Percentiles rank a stretch among this genome's conserved stretches.
These are phyloP conservation scores for Nitzschia putrida DNA, from an alignment of 108 stramenopile genomes.

Conservation along the genomic window DNA sequence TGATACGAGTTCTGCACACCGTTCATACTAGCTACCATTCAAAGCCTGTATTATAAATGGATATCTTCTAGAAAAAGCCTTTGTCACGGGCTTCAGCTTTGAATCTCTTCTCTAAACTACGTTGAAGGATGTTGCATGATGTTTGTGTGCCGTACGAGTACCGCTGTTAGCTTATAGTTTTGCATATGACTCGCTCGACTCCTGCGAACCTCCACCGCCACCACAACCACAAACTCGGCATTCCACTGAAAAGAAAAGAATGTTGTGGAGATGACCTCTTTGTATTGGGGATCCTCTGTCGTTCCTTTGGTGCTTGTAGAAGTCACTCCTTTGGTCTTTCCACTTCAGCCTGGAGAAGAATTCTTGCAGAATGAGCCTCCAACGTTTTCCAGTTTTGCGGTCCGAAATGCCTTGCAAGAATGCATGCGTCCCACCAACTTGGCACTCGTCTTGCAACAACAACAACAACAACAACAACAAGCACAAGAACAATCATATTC, in stretches of 20 bases:
- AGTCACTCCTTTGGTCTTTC: conserved; percentile 29
- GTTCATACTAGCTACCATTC: too few species aligned
- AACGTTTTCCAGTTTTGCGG: conserved; percentile 22
- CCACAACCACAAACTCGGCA: neutral
- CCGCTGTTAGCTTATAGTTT: too few species aligned
- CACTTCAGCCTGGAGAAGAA: neutral
- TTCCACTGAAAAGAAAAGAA: neutral
- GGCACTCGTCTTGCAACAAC: neutral
- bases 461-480: neutral
- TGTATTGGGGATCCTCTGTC: conserved; percentile 18
- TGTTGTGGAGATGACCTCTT: conserved; percentile 9
- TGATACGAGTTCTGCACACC: too few species aligned
- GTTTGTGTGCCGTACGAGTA: too few species aligned
- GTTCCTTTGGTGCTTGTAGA: conserved; percentile 29
- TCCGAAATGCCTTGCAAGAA: conserved; percentile 15
- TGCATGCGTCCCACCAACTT: too few species aligned
- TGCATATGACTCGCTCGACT: too few species aligned
- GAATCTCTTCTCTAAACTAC: too few species aligned
- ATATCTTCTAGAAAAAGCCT: too few species aligned
- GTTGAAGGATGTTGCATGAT: too few species aligned
- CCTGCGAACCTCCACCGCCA: neutral
- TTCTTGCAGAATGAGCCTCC: neutral
- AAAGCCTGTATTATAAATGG: too few species aligned
- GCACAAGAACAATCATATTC: too few species aligned
- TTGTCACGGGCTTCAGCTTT: too few species aligned